phyloP scores from a whole-genome alignment of 2,329 filamentous ascomycete genomes.

The Claviceps maximensis region DNA sequence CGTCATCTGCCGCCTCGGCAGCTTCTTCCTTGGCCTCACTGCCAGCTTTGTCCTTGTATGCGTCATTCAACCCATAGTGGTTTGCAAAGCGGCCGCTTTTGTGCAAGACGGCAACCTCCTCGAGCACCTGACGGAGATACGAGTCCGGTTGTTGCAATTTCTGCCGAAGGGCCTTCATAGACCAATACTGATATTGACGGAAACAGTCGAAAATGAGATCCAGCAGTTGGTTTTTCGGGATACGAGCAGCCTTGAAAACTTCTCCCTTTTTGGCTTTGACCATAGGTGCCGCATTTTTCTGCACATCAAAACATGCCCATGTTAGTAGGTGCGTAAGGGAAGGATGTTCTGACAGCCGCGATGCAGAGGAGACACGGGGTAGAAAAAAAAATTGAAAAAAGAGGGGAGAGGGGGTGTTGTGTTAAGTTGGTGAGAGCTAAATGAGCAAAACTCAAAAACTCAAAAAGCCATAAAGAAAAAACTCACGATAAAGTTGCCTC shows the following conservation, averaged over 20 bases:
- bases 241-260: slow-evolving; percentile 72
- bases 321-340: too few relatives aligned
- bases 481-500: slow-evolving; percentile 44
- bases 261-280: slow-evolving; percentile 51
- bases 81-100: slow-evolving; percentile 76
- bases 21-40: slow-evolving; percentile 37
- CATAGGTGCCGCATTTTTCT: slow-evolving; percentile 40
- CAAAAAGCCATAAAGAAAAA: too few relatives aligned
- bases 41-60: slow-evolving; percentile 25
- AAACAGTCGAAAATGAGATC: slow-evolving; percentile 78
- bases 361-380: too few relatives aligned
- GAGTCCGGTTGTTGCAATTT: slow-evolving; percentile 76
- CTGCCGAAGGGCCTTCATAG: slow-evolving; percentile 73
- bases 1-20: slow-evolving; percentile 45
- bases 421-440: too few relatives aligned
- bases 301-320: not conserved
- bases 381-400: slow-evolving; percentile 1
- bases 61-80: slow-evolving; percentile 67
- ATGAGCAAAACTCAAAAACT: too few relatives aligned
- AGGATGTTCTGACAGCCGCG: too few relatives aligned
- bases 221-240: slow-evolving; percentile 76
- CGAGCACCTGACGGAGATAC: slow-evolving; percentile 77
- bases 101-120: slow-evolving; percentile 70
- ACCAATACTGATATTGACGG: slow-evolving; percentile 80
- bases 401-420: not conserved